phyloP scores from a whole-genome alignment of 495 filamentous ascomycete genomes.

The Penicillium psychrofluorescens region DNA sequence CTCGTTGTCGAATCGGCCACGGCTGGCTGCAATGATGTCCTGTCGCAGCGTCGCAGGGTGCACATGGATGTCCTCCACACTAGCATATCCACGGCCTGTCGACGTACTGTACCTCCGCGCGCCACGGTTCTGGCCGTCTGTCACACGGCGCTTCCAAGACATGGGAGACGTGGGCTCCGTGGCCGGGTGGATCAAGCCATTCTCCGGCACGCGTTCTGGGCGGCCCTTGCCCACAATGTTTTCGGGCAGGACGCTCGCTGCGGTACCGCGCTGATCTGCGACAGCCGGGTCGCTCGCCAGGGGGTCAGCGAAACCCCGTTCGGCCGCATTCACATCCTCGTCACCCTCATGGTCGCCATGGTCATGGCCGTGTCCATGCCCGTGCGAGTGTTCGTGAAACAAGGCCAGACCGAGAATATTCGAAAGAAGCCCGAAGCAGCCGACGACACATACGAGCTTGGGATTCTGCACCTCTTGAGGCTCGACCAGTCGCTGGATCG shows the following conservation, averaged over 20 bases:
- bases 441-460: slow-evolving; percentile 78
- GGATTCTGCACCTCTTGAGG: slow-evolving; percentile 79
- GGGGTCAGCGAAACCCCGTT: slow-evolving; percentile 40
- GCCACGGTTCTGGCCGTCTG: slow-evolving; percentile 36
- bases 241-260: slow-evolving; percentile 40
- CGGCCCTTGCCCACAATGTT: slow-evolving; percentile 9
- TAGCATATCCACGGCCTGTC: slow-evolving; percentile 42
- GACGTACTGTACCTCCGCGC: slow-evolving; percentile 48
- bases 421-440: slow-evolving; percentile 75
- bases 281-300: slow-evolving; percentile 23
- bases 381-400: slow-evolving; percentile 89
- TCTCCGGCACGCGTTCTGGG: slow-evolving; percentile 23
- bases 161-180: slow-evolving; percentile 22
- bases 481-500: slow-evolving; percentile 81
- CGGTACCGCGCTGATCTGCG: slow-evolving; percentile 38
- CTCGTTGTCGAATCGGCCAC: slow-evolving; percentile 41
- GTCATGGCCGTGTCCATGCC: slow-evolving; percentile 54
- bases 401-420: slow-evolving; percentile 86
- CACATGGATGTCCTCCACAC: slow-evolving; percentile 67
- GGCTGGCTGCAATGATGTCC: slow-evolving; percentile 76
- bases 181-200: slow-evolving; percentile 28
- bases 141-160: slow-evolving; percentile 22
- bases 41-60: slow-evolving; percentile 88
- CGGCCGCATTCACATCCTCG: slow-evolving; percentile 31
- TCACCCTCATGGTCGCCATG: slow-evolving; percentile 37